Evolutionary conservation across 1,284 basidiomycete genomes (phyloP), one percentile per base, ranked within the genome.

Genomic region (Ceratorhiza oryzae-sativae): DNA sequence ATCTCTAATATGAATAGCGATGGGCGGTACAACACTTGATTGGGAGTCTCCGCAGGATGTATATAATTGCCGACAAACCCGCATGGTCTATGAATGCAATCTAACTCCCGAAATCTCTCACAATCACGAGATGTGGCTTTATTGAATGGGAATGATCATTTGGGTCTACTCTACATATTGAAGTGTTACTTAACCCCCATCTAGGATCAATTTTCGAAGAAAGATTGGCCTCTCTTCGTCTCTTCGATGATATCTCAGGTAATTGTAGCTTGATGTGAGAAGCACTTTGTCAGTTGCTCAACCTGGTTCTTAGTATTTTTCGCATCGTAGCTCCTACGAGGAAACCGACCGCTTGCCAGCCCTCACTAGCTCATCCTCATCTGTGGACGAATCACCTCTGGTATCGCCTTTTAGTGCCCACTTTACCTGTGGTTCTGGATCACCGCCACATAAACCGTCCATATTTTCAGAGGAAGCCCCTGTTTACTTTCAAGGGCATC

Each of bases 1-100:
- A 58, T 20, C n/a, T n/a, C n/a, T 15, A 23, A 6, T n/a, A 20
- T 20, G 23, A 36, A 41, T n/a, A 58, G 56, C n/a, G 56, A 58
- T 58, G 56, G 56, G 4, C 56, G 56, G 34, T 58, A 58, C n/a
- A 58, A 58, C 32, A 58, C 56, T 23, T 58, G 23, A 32, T 20
- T n/a, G 18, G 25, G 20, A 18, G 25, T 56, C 6, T 32, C n/a
- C n/a, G 32, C 30, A 30, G 18, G 9, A 56, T 56, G 53, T 58
- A 58, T 58, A 23, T 39, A 58, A 20, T 30, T 41, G 12, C 12
- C 18, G 15, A 23, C 8, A 58, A 30, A 58, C 6, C 56, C 9
- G 25, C n/a, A n/a, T n/a, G n/a, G n/a, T n/a, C n/a, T n/a, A n/a
- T n/a, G n/a, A n/a, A n/a, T n/a, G n/a, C n/a, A n/a, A n/a, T n/a